These are phyloP conservation scores for Microcyclospora tardicrescens DNA, from an alignment of 2,329 filamentous ascomycete species.

Conservation along the genomic window DNA sequence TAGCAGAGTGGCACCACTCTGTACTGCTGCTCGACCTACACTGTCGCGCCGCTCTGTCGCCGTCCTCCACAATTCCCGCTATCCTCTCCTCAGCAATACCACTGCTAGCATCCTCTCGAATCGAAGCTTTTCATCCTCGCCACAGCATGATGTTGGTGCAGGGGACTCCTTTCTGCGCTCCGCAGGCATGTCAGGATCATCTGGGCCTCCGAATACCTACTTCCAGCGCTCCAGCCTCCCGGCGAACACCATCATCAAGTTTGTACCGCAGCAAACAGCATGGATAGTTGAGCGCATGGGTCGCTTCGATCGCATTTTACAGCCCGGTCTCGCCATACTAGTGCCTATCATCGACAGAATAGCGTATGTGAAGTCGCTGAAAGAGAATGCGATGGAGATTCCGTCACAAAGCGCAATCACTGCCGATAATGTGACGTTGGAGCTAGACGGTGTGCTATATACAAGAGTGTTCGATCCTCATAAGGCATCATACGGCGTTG, in stretches of 20 bases:
- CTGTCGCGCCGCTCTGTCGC: constrained; percentile 11
- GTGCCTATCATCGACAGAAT: constrained; percentile 89
- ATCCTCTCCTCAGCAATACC: constrained; percentile 14
- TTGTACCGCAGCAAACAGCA: constrained; percentile 98
- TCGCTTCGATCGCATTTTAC: constrained; percentile 83
- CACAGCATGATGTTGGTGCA: constrained; percentile 14
- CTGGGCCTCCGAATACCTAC: constrained; percentile 22
- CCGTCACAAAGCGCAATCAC: constrained; percentile 96
- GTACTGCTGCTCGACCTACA: too few relatives aligned
- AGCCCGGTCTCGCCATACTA: constrained; percentile 80
- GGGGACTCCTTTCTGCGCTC: constrained; percentile 24
- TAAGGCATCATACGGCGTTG: constrained; percentile 96
- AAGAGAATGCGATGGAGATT: constrained; percentile 93
- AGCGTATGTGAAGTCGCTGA: constrained; percentile 93
- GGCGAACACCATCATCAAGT: constrained; percentile 87
- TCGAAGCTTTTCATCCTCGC: constrained; percentile 13
- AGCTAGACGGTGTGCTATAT: constrained; percentile 90
- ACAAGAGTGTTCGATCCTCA: constrained; percentile 96
- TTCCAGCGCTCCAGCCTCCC: constrained; percentile 49
- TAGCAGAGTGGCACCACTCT: too few relatives aligned
- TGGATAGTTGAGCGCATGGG: constrained; percentile 99
- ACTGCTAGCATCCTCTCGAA: too few relatives aligned
- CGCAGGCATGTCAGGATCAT: constrained; percentile 10
- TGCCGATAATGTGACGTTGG: constrained; percentile 93
- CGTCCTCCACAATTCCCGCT: constrained; percentile 20